Evolutionary conservation across 2,329 filamentous ascomycete genomes (phyloP).

Genomic region (Fonsecaea monophora): DNA sequence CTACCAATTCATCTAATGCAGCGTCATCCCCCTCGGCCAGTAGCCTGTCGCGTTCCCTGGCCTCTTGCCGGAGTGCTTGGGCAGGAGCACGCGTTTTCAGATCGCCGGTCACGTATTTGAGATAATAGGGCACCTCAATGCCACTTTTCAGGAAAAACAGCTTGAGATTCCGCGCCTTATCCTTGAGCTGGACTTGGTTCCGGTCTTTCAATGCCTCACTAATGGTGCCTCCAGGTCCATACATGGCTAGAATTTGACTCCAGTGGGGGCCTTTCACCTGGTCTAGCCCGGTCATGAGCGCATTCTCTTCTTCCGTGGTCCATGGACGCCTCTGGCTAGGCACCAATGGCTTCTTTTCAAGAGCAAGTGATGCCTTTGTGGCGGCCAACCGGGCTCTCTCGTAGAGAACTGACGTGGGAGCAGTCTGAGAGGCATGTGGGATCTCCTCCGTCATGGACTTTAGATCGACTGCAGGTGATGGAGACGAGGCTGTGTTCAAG

Average conservation of each 20-base stretch:
- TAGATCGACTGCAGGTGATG: slow-evolving; percentile 9
- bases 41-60: slow-evolving; percentile 55
- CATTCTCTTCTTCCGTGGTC: slow-evolving; percentile 88
- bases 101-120: slow-evolving; percentile 87
- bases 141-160: slow-evolving; percentile 65
- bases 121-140: slow-evolving; percentile 86
- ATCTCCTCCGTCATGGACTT: slow-evolving; percentile 16
- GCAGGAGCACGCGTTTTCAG: slow-evolving; percentile 82
- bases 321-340: slow-evolving; percentile 75
- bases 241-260: slow-evolving; percentile 87
- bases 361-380: slow-evolving; percentile 61
- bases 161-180: slow-evolving; percentile 62
- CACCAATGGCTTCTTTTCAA: slow-evolving; percentile 59
- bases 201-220: slow-evolving; percentile 69
- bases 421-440: slow-evolving; percentile 54
- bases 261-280: slow-evolving; percentile 90
- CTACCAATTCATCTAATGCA: slow-evolving; percentile 56
- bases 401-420: slow-evolving; percentile 63
- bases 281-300: slow-evolving; percentile 85
- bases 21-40: slow-evolving; percentile 56
- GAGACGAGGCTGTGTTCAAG: slow-evolving; percentile 5
- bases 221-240: slow-evolving; percentile 78
- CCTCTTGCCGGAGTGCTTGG: slow-evolving; percentile 58
- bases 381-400: slow-evolving; percentile 64
- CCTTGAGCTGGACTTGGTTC: slow-evolving; percentile 62